Evolutionary conservation across 768 basidiomycete species (phyloP).

Genomic region (Kwoniella mangroviensis): DNA sequence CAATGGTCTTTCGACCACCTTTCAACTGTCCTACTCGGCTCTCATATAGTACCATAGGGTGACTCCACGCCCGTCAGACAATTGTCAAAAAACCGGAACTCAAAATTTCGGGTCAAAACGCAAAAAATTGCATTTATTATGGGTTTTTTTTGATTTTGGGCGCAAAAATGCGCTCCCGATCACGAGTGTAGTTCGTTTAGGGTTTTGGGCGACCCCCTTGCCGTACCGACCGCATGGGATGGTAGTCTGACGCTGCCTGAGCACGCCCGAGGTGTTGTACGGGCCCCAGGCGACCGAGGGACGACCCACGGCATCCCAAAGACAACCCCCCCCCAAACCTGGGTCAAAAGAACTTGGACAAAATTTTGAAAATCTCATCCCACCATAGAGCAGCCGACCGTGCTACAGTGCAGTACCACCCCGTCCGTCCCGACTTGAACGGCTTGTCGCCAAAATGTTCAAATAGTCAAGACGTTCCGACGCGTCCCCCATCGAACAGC

Average conservation of each 20-base stretch:
- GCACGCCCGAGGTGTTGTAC: not conserved
- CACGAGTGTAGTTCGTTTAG: slow-evolving; percentile 12
- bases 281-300: not conserved
- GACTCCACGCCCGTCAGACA: slow-evolving; percentile 5
- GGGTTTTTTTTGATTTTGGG: slow-evolving; percentile 19
- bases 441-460: slow-evolving; percentile 2
- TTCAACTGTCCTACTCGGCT: not conserved
- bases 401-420: slow-evolving; percentile 8
- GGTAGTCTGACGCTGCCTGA: not conserved
- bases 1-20: not conserved
- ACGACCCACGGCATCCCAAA: not conserved
- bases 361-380: slow-evolving; percentile 1
- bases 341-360: slow-evolving; percentile 1
- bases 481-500: not conserved
- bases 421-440: not conserved
- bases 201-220: not conserved
- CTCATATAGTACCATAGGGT: slow-evolving; percentile 17
- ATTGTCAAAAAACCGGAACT: slow-evolving; percentile 14
- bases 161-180: not conserved
- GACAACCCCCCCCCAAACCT: not conserved
- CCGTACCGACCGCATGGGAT: not conserved
- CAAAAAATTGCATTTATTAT: slow-evolving; percentile 20
- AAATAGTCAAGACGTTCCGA: not conserved
- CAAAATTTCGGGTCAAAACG: slow-evolving; percentile 22
- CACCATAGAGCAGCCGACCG: slow-evolving; percentile 1